Conservation (phyloP, 2,329 filamentous ascomycete genomes). For the Penicillium psychrosexuale region DNA sequence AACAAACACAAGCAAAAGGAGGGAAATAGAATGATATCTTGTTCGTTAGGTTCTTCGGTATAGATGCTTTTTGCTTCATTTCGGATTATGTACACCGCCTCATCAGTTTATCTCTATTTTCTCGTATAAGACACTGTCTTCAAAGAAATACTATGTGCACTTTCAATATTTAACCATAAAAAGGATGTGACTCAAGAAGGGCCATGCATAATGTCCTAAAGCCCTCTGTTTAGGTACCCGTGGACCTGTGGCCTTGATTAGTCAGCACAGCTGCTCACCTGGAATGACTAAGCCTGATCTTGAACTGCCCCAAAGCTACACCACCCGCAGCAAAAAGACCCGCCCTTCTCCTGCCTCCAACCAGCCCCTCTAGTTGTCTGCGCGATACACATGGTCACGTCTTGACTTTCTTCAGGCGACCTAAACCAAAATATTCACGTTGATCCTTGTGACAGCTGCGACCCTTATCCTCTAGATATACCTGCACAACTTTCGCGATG, state of each 20-base stretch:
- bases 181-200: background rate
- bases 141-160: no score
- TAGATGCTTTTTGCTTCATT: background rate
- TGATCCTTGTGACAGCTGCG: background rate
- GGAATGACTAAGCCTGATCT: background rate
- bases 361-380: slow-evolving; percentile 10
- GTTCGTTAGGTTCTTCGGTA: background rate
- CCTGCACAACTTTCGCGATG: slow-evolving; percentile 29
- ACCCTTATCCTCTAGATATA: background rate
- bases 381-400: slow-evolving; percentile 9
- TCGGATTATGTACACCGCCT: background rate
- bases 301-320: slow-evolving; percentile 15
- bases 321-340: slow-evolving; percentile 24
- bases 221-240: background rate
- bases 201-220: background rate
- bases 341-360: slow-evolving; percentile 15
- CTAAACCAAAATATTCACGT: background rate
- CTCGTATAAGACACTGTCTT: background rate
- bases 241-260: background rate
- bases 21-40: background rate
- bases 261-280: background rate
- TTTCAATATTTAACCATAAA: background rate
- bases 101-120: background rate
- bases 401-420: slow-evolving; percentile 8
- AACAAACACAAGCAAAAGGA: no score